Evolutionary conservation across 495 filamentous ascomycete genomes (phyloP).

Genomic region (Xanthoparmelia taractica): DNA sequence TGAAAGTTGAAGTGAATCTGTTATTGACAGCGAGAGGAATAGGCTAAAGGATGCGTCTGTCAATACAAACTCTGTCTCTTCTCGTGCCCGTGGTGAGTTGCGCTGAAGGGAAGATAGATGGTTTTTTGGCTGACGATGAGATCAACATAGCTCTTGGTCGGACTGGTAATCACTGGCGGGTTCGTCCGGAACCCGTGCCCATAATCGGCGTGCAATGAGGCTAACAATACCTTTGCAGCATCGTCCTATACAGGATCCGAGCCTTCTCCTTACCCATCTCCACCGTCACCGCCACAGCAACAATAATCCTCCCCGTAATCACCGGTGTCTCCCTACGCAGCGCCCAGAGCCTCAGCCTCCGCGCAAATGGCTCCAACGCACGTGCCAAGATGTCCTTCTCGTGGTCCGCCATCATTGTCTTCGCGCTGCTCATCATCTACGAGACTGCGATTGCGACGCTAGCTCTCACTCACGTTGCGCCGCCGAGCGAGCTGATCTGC

Average conservation of each 20-base stretch:
- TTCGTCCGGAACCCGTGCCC: background rate
- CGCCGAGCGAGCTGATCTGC: constrained; percentile 17
- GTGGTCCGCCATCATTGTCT: constrained; percentile 15
- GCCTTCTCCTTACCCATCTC: constrained; percentile 21
- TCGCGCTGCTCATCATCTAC: constrained; percentile 25
- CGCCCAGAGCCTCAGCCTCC: constrained; percentile 6
- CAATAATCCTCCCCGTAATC: constrained; percentile 25
- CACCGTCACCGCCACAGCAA: constrained; percentile 15
- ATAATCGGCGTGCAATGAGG: background rate
- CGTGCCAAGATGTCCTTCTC: constrained; percentile 1
- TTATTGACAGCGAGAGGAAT: background rate
- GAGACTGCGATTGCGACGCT: constrained; percentile 27
- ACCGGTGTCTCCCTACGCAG: constrained; percentile 18
- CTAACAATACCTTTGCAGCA: constrained; percentile 10
- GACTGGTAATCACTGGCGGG: background rate
- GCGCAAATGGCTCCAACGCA: background rate
- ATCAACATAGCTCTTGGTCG: background rate
- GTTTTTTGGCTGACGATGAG: background rate
- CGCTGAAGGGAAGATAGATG: background rate
- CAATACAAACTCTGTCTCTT: background rate
- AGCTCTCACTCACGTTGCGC: constrained; percentile 21
- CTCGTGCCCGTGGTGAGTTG: background rate
- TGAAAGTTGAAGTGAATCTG: background rate
- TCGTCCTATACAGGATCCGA: constrained; percentile 18
- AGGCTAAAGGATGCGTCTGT: background rate